These are phyloP conservation scores for Myxozyma kluyveri DNA, from an alignment of 805 yeast genomes.

Conservation along the genomic window DNA sequence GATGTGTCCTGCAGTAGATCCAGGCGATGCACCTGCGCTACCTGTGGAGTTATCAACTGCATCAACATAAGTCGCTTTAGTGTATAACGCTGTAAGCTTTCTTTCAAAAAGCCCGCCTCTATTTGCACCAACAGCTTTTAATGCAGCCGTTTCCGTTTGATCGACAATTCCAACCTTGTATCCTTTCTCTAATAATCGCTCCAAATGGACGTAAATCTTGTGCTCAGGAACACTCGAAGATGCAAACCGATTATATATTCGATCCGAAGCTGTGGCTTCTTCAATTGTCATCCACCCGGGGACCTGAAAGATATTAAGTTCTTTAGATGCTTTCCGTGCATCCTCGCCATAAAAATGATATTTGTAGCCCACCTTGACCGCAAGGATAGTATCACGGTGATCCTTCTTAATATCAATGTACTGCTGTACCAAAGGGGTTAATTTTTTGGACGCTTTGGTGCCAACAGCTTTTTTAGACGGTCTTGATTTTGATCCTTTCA, in stretches of 20 bases:
- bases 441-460: conserved; percentile 30
- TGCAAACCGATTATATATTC: conserved; percentile 59
- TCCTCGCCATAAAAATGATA: conserved; percentile 84
- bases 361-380: conserved; percentile 89
- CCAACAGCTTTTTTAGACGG: not conserved
- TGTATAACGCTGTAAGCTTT: conserved; percentile 65
- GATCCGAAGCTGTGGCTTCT: conserved; percentile 42
- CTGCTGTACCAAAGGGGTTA: conserved; percentile 82
- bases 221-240: conserved; percentile 82
- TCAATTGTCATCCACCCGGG: conserved; percentile 64
- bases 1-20: conserved; percentile 17
- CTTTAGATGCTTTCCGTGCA: conserved; percentile 63
- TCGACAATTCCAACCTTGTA: conserved; percentile 82
- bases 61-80: conserved; percentile 80
- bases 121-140: conserved; percentile 55
- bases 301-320: conserved; percentile 64
- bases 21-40: conserved; percentile 12
- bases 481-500: not conserved
- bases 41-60: conserved; percentile 42
- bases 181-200: conserved; percentile 67
- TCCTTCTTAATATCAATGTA: conserved; percentile 59
- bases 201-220: conserved; percentile 70
- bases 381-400: conserved; percentile 66
- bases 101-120: conserved; percentile 63
- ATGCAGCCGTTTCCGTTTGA: conserved; percentile 77